A percentile compares a stretch with the other conserved stretches of the same genome.
Evolutionary conservation across 139 green algal species (phyloP).

Genomic region (Chlamydomonas incerta): DNA sequence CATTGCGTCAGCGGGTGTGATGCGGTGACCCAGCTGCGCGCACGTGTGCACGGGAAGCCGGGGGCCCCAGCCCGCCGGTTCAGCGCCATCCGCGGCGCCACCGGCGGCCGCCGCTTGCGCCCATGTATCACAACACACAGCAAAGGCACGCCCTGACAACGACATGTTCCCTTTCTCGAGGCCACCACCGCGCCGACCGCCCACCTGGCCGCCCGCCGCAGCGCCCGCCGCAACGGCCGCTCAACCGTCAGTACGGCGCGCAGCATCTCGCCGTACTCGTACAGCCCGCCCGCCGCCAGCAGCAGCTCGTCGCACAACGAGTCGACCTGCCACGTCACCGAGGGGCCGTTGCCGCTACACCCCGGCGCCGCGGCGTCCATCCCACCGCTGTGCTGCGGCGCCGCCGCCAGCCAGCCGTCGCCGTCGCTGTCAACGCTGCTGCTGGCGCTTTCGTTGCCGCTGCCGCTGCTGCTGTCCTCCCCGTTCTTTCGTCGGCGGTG

Average conservation of each 20-base stretch:
- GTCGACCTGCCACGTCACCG: no score
- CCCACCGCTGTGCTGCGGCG: no score
- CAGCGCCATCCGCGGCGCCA: not conserved
- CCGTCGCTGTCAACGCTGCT: no score
- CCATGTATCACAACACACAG: not conserved
- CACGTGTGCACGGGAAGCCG: not conserved
- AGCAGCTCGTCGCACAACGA: not conserved
- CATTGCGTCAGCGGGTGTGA: not conserved
- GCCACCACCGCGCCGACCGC: no score
- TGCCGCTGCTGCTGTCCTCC: no score
- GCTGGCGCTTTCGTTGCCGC: no score
- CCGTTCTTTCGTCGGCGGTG: no score
- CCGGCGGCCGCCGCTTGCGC: not conserved
- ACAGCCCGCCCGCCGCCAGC: not conserved
- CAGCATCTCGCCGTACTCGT: conserved; percentile 17
- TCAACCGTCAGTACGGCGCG: not conserved
- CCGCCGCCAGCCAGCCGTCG: no score
- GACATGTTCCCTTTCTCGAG: no score
- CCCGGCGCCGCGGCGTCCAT: no score
- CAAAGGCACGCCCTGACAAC: no score
- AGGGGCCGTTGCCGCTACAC: no score
- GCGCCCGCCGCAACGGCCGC: not conserved
- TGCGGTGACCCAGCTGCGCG: not conserved
- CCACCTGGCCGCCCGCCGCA: not conserved
- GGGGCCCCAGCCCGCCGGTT: not conserved